Evolutionary conservation across 768 basidiomycete genomes (phyloP), one percentile per base, ranked within the genome.

Genomic region (Lyophyllum decastes): DNA sequence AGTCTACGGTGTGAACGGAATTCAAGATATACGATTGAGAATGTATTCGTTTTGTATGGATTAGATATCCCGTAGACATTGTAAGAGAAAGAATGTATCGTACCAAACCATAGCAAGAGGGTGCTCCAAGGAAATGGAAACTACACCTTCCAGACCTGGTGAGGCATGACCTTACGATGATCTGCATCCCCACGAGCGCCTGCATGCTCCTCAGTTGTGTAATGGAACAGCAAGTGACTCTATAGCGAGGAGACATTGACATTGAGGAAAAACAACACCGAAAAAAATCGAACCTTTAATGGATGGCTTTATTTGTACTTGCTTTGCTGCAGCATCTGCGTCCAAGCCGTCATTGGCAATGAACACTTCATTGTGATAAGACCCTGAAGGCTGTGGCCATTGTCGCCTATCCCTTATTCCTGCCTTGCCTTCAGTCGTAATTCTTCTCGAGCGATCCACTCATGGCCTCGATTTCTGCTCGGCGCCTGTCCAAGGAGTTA

Each of bases 181-280:
- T 88, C 84, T 88, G 70, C 76, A 77, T 88, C 83, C 73, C 82
- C 82, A 72, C 86, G 86, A 88, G 86, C 86, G 85, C 86, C 82
- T 87, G 79, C 68, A 71, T 61, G 66, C 75, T 78, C 76, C 75
- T 81, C 30, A 70, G 62, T 61, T 64, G 38, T 63, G 59, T 67
- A 68, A 59, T 67, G 60, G 78, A 77, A 80, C 48, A 70, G 73
- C 81, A 87, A 78, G 86, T 86, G 86, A 88, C 86, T 88, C 86
- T 88, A 86, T 79, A 63, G 85, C 80, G 67, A 79, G 73, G 83
- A 87, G 77, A 69, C 69, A 30, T 30, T 74, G 75, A 76, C 74
- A 75, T 78, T 71, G 57, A 53, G 65, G 41, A 58, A 35, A 45
- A 47, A 8, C 24, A 53, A 57, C 25, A 6, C 17, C 16, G 22